Evolutionary conservation across 2,329 filamentous ascomycete genomes (phyloP), one percentile per base, ranked within the genome.

Genomic region (Aureobasidium sp.): DNA sequence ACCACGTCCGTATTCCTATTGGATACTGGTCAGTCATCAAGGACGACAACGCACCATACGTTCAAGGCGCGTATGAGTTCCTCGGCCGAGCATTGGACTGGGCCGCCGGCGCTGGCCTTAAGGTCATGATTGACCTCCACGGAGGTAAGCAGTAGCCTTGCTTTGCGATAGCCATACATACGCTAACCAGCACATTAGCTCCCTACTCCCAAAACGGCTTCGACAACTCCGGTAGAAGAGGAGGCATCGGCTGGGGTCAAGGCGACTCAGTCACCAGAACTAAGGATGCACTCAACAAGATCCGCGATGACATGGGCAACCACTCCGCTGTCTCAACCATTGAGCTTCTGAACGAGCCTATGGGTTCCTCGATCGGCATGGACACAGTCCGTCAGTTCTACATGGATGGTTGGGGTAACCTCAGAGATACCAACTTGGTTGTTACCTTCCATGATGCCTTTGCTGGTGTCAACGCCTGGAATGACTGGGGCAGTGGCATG

Each of bases 51-150:
- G 83, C 86, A 59, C 84, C 84, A 21, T 87, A 84, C 66, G 81
- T 87, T 6, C 77, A 84, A 67, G 85, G 85, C 42, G 84, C 86
- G 64, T 77, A 86, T 49, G 72, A 79, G 16, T 78, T 80, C 67
- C 76, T 88, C 10, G 82, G 85, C 62, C 69, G 79, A 64, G 81
- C 84, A 29, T 76, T 87, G 61, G 71, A 74, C 63, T 86, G 86
- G 82, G 86, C 86, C 11, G 73, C 79, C 62, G 73, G 70, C 48
- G 77, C 81, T 48, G 81, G 82, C 4, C 70, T 89, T 53, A 86
- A 86, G 68, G 83, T 88, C 45, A 80, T 87, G 73, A 79, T 89
- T 66, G 86, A 89, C 69, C 73, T 89, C 27, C 86, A 89, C 68
- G 86, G 86, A 66, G 83, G 82, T 83, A 71, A 71, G 79, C 74